Conservation (phyloP, 2,329 filamentous ascomycete species). For the Furcasterigmium furcatum region DNA sequence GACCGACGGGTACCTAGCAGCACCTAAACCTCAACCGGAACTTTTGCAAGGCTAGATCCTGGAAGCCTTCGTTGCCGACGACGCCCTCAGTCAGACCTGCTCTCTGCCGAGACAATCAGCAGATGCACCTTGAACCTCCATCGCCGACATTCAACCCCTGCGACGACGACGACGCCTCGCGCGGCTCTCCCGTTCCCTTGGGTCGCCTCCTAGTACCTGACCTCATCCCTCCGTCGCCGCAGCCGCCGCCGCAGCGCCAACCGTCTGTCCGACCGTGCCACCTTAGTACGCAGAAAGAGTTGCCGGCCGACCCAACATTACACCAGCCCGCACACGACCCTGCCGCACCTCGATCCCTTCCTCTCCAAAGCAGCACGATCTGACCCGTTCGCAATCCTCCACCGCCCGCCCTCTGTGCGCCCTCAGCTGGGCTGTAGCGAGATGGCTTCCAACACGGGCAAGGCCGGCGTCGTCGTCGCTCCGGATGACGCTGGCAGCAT, state of each 20-base stretch:
- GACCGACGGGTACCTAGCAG: no score
- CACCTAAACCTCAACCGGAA: not conserved
- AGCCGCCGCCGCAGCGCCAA: no score
- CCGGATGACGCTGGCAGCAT: slow-evolving; percentile 48
- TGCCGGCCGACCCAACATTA: slow-evolving; percentile 4
- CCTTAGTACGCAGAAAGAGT: not conserved
- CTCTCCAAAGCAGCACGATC: slow-evolving; percentile 1
- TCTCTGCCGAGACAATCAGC: no score
- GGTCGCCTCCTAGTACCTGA: no score
- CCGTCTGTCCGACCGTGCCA: slow-evolving; percentile 3
- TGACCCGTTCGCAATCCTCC: not conserved
- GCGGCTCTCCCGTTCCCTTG: no score
- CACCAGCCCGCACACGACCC: slow-evolving; percentile 10
- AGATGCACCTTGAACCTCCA: no score
- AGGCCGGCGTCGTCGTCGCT: slow-evolving; percentile 55
- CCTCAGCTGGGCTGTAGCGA: slow-evolving; percentile 6
- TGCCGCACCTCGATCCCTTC: slow-evolving; percentile 5
- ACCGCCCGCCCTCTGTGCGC: not conserved
- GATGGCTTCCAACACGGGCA: slow-evolving; percentile 44
- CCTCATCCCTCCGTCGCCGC: no score
- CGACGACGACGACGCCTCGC: no score
- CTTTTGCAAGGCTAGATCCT: not conserved
- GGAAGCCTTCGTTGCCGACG: no score
- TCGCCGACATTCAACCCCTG: no score
- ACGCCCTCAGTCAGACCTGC: no score